Conservation (phyloP, 176 grass and related monocot genomes). For the Chrysopogon serrulatus region DNA sequence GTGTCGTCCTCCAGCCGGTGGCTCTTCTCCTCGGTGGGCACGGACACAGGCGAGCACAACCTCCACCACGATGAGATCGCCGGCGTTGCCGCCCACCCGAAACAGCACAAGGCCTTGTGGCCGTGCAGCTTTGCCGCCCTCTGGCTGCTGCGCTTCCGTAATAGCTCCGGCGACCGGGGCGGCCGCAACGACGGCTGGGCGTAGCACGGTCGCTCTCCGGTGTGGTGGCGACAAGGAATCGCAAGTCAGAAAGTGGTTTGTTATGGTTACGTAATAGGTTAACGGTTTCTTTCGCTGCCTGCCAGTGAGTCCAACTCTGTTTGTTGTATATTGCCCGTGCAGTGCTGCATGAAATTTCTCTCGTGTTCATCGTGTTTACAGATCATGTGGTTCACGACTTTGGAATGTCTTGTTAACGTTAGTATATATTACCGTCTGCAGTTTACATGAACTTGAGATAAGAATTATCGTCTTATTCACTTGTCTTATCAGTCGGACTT, state of each 20-base stretch:
- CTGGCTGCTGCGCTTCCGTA: conserved; percentile 34
- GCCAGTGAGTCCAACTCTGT: not conserved
- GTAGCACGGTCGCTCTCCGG: conserved; percentile 10
- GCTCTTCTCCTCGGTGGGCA: conserved; percentile 33
- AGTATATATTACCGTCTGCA: not conserved
- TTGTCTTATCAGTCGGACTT: too few relatives aligned
- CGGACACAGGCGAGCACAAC: conserved; percentile 16
- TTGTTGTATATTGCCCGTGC: not conserved
- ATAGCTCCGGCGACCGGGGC: not conserved
- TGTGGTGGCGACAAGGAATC: not conserved
- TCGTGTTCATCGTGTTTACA: not conserved
- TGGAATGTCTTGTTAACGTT: not conserved
- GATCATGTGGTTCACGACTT: not conserved
- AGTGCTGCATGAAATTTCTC: not conserved
- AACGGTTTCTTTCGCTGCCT: not conserved
- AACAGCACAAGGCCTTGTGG: not conserved
- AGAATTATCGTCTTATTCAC: too few relatives aligned
- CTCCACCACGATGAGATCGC: not conserved
- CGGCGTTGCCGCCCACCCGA: not conserved
- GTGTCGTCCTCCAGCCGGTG: conserved; percentile 54
- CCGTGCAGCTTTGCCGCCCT: not conserved
- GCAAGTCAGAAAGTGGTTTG: conserved; percentile 1
- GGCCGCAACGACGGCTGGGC: not conserved
- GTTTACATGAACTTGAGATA: not conserved
- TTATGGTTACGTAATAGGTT: conserved; percentile 26